Conservation (phyloP, 805 yeast species). For the Spathaspora boniae region DNA sequence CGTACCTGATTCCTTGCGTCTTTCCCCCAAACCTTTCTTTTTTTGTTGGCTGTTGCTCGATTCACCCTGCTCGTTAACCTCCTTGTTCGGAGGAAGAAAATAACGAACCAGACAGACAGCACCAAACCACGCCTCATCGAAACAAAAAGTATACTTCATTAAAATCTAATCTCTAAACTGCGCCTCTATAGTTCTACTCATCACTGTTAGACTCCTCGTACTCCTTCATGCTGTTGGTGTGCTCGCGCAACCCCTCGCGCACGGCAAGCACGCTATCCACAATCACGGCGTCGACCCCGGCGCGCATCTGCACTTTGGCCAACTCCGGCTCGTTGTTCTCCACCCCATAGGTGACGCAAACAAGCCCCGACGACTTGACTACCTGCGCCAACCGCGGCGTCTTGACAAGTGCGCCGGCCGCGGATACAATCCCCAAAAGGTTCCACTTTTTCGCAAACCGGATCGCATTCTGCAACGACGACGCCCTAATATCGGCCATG, state of each 20-base stretch:
- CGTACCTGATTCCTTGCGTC: too few species aligned
- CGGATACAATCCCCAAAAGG: conserved; percentile 85
- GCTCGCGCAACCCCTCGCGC: conserved; percentile 65
- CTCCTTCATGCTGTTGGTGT: conserved; percentile 12
- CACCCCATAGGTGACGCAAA: conserved; percentile 88
- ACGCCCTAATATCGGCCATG: conserved; percentile 91
- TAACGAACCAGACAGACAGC: too few species aligned
- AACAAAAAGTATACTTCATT: too few species aligned
- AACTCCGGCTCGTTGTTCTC: conserved; percentile 81
- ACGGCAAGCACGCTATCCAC: conserved; percentile 93
- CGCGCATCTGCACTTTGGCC: conserved; percentile 80
- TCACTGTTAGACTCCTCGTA: conserved; percentile 13
- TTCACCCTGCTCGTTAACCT: too few species aligned
- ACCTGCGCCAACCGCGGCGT: conserved; percentile 88
- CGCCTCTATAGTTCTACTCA: not conserved
- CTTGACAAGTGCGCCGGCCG: conserved; percentile 78
- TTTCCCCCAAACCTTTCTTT: not conserved
- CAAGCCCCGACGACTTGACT: conserved; percentile 88
- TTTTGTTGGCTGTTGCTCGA: too few species aligned
- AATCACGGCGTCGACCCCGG: conserved; percentile 98
- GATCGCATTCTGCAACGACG: conserved; percentile 85
- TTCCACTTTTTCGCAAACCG: conserved; percentile 91
- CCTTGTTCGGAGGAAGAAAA: too few species aligned
- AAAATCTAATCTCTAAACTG: too few species aligned
- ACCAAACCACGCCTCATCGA: too few species aligned